These are phyloP conservation scores for Cicer bijugum DNA, from an alignment of 306 rosid species.

Conservation along the genomic window DNA sequence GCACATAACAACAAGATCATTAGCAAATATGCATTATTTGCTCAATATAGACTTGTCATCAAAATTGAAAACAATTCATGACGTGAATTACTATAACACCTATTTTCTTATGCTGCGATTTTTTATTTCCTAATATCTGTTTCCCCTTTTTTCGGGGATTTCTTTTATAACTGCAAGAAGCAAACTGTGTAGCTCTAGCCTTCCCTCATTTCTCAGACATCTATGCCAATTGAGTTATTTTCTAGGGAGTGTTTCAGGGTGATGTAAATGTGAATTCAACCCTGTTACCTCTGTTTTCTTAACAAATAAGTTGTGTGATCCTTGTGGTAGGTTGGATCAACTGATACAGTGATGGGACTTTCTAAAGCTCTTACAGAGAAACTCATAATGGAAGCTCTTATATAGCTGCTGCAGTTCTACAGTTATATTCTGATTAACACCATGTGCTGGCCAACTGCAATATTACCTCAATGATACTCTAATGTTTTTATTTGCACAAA, in stretches of 20 bases:
- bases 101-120: slow-evolving; percentile 12
- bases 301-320: slow-evolving; percentile 33
- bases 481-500: slow-evolving; percentile 14
- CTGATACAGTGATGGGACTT: slow-evolving; percentile 95
- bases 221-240: slow-evolving; percentile 8
- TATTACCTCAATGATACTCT: slow-evolving; percentile 15
- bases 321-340: slow-evolving; percentile 69
- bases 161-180: slow-evolving; percentile 3
- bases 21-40: background rate
- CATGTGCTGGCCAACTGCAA: slow-evolving; percentile 7
- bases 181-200: slow-evolving; percentile 15
- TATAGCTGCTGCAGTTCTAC: slow-evolving; percentile 42
- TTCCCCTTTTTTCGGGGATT: background rate
- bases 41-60: background rate
- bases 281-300: background rate
- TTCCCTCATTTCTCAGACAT: slow-evolving; percentile 5
- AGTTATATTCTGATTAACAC: background rate
- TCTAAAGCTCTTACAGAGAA: slow-evolving; percentile 77
- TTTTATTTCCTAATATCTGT: background rate
- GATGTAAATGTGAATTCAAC: slow-evolving; percentile 12
- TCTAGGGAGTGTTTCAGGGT: background rate
- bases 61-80: background rate
- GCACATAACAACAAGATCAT: slow-evolving; percentile 15
- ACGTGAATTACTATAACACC: background rate
- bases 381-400: slow-evolving; percentile 69